Base-by-base conservation (phyloP, 176 grass and related monocot genomes). In the Leersia perrieri region DNA sequence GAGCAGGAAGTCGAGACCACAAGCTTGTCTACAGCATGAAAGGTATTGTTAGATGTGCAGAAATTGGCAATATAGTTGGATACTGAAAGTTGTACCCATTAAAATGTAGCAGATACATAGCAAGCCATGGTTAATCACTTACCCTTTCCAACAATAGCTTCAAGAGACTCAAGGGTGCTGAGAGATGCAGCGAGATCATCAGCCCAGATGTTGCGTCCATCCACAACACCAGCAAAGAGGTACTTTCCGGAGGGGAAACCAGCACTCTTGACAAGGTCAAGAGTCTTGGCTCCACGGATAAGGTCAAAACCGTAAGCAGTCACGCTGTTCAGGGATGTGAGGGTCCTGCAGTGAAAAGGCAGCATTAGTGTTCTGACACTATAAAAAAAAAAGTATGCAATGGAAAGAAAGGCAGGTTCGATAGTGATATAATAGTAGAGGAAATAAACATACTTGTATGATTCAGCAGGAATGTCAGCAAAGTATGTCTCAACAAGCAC, bases 171-270 rank as follows among this genome's bases (percentile, higher is more conserved):
- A 33, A 97, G 94, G 86, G 87, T 88, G 58, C 55, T 86, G 20
- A 92, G 87, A 84, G 94, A 94, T 81, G 91, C 79, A 60, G 89
- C 87, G 73, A 97, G 87, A 65, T 97, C 94, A 84, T 97, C 92
- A 31, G 94, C 94, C 91, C 94, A 97, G 60, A 97, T 97, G 83
- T 97, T 97, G 60, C 94, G 88, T 9, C 94, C 94, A 94, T 97
- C 94, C 28, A 97, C 94, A 68, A 97, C 89, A 89, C 94, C 94
- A 27, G 91, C 94, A 65, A 97, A 97, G 68, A 97, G 89, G 79
- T 91, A 94, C 79, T 97, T 97, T 60, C 89, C 91, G 82, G 94
- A 75, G 32, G 94, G 94, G 61, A 97, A 94, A 45, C 84, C 87
- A n/a, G 30, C 81, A 85, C 77, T 89, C 74, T 89, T 97, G 62